These are phyloP conservation scores for Simplicillium aogashimaense DNA, from an alignment of 2,329 filamentous ascomycete species.

Conservation along the genomic window DNA sequence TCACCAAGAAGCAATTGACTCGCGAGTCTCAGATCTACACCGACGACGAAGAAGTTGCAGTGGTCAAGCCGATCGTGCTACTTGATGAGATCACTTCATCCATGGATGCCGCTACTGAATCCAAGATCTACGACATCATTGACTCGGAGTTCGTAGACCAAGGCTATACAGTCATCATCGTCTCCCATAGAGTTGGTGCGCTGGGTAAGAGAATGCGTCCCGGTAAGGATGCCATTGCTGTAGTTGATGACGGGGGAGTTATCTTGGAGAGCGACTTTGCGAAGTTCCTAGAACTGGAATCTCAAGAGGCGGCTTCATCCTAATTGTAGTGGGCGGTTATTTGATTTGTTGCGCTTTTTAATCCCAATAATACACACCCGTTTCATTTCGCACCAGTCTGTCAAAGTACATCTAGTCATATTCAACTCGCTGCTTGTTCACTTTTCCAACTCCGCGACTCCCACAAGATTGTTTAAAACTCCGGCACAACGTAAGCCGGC, in stretches of 20 bases:
- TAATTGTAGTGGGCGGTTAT: no score
- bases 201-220: conserved; percentile 12
- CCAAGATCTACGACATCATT: conserved; percentile 18
- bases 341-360: no score
- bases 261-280: neutral
- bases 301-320: no score
- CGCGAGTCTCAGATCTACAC: conserved; percentile 1
- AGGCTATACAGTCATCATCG: conserved; percentile 24
- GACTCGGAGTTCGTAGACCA: conserved; percentile 12
- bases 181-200: conserved; percentile 21
- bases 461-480: no score
- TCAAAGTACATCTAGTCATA: no score
- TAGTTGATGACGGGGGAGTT: conserved; percentile 10
- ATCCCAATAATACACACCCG: no score
- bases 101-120: conserved; percentile 21
- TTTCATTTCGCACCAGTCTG: no score
- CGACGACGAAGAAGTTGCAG: neutral
- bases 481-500: no score
- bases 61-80: conserved; percentile 18
- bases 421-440: no score
- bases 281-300: neutral
- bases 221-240: conserved; percentile 15
- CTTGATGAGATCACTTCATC: conserved; percentile 21
- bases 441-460: no score
- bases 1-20: conserved; percentile 13